phyloP scores from a whole-genome alignment of 768 basidiomycete species.

The Neoboletus magnificus region DNA sequence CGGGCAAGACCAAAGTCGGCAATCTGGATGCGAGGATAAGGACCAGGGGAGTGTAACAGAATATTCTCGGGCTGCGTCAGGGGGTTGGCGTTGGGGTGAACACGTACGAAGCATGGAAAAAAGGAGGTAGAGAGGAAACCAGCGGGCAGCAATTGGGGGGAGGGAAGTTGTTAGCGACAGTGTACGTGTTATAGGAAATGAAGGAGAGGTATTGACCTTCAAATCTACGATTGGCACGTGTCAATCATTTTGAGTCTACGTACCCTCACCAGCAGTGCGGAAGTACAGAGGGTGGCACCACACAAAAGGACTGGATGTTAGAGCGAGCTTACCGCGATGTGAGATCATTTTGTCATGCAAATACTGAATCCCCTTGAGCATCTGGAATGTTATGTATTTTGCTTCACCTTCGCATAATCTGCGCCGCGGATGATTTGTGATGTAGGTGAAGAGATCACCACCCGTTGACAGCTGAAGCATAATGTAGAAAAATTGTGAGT shows the following conservation, averaged over 20 bases:
- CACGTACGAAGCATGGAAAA: background rate
- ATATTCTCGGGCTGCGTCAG: conserved; percentile 74
- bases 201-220: conserved; percentile 43
- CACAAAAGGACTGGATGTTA: background rate
- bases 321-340: conserved; percentile 59
- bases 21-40: conserved; percentile 80
- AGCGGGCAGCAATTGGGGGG: background rate
- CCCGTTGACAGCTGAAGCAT: conserved; percentile 85
- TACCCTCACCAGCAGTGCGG: background rate
- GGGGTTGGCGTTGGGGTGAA: background rate
- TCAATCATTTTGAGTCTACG: background rate
- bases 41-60: conserved; percentile 70
- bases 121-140: background rate
- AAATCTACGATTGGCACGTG: conserved; percentile 44
- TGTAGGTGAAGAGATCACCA: conserved; percentile 85
- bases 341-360: conserved; percentile 71
- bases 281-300: background rate
- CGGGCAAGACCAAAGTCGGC: conserved; percentile 88
- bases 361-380: conserved; percentile 67
- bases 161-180: background rate
- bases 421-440: conserved; percentile 55
- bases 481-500: conserved; percentile 68
- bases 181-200: background rate
- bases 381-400: conserved; percentile 80
- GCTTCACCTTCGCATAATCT: conserved; percentile 75